These are phyloP conservation scores for Flaveria linearis DNA, from an alignment of 129 eudicot species.

Conservation along the genomic window DNA sequence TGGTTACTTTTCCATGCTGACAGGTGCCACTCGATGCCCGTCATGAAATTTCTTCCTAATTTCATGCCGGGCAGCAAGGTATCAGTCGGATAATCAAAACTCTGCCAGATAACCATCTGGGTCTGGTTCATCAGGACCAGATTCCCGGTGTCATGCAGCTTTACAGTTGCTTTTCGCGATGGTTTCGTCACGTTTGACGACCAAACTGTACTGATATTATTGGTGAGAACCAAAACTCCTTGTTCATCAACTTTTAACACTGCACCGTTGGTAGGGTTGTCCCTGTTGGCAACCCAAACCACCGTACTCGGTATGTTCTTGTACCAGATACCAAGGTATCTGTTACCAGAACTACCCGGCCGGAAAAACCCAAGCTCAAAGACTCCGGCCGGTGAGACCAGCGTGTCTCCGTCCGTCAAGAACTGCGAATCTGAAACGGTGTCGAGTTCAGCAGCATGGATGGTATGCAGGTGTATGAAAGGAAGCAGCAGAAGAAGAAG, in stretches of 20 bases:
- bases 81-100: slow-evolving; percentile 52
- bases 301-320: slow-evolving; percentile 14
- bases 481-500: slow-evolving; percentile 2
- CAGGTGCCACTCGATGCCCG: slow-evolving; percentile 28
- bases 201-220: slow-evolving; percentile 19
- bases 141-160: slow-evolving; percentile 45
- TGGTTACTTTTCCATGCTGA: slow-evolving; percentile 42
- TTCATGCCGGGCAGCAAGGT: slow-evolving; percentile 48
- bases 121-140: slow-evolving; percentile 29
- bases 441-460: slow-evolving; percentile 13
- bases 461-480: not conserved
- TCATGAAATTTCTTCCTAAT: slow-evolving; percentile 26
- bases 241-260: not conserved
- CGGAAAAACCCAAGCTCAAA: slow-evolving; percentile 35
- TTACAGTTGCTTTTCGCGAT: slow-evolving; percentile 15
- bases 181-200: slow-evolving; percentile 20
- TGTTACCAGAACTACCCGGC: slow-evolving; percentile 4
- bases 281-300: slow-evolving; percentile 41
- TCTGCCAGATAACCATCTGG: slow-evolving; percentile 45
- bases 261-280: slow-evolving; percentile 13
- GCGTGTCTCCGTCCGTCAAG: slow-evolving; percentile 29
- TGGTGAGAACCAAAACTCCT: slow-evolving; percentile 15
- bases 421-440: slow-evolving; percentile 11
- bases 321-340: slow-evolving; percentile 39
- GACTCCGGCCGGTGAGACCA: slow-evolving; percentile 20